Evolutionary conservation across 179 eudicot species (phyloP).

Genomic region (Beta macrorhiza): DNA sequence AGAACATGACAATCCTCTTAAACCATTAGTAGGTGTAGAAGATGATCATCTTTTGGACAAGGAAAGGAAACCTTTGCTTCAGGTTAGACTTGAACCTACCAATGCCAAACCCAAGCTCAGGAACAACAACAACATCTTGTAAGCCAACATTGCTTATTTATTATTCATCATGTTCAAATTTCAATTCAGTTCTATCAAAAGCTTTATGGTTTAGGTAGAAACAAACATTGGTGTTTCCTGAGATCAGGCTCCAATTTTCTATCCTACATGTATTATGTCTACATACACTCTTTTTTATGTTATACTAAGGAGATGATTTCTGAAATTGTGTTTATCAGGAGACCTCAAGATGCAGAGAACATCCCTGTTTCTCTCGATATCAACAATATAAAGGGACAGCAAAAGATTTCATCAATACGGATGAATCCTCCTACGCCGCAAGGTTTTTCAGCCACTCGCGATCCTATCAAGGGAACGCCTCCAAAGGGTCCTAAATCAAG

Average conservation of each 20-base stretch:
- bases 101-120: slow-evolving; percentile 34
- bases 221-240: no score
- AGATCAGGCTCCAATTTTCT: no score
- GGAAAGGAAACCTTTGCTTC: slow-evolving; percentile 60
- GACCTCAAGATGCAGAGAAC: slow-evolving; percentile 59
- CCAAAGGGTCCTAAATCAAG: slow-evolving; percentile 48
- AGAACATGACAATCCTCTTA: slow-evolving; percentile 10
- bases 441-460: slow-evolving; percentile 60
- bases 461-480: slow-evolving; percentile 42
- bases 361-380: slow-evolving; percentile 47
- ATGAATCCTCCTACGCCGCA: slow-evolving; percentile 87
- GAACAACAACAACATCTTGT: slow-evolving; percentile 47
- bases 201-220: no score
- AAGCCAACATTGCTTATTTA: background rate
- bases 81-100: slow-evolving; percentile 33
- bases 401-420: slow-evolving; percentile 45
- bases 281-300: background rate
- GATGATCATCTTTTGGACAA: slow-evolving; percentile 12
- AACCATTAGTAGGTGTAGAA: background rate
- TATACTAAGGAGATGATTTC: background rate
- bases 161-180: background rate
- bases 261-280: no score
- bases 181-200: background rate
- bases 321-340: slow-evolving; percentile 42
- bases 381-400: slow-evolving; percentile 42